phyloP scores from a whole-genome alignment of 2,329 filamentous ascomycete genomes.

The Dothistroma septosporum region DNA sequence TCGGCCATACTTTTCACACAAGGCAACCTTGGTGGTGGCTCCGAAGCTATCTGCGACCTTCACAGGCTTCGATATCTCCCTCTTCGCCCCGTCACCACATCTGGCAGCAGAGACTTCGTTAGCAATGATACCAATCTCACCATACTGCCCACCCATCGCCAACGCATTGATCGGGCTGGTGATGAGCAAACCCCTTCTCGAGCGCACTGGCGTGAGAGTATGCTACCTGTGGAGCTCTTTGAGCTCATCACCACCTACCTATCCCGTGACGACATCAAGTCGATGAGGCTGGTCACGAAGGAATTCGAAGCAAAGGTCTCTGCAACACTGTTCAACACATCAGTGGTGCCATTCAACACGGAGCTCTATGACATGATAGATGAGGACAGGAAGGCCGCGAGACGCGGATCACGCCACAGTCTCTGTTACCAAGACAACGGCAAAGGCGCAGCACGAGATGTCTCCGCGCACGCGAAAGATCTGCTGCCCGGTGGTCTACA shows the following conservation, averaged over 20 bases:
- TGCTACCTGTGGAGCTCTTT: constrained; percentile 60
- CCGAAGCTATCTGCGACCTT: constrained; percentile 1
- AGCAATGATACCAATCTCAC: constrained; percentile 17
- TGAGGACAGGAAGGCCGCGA: constrained; percentile 30
- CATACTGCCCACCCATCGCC: constrained; percentile 19
- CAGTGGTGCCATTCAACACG: constrained; percentile 62
- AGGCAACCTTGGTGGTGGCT: constrained; percentile 2
- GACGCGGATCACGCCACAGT: constrained; percentile 2
- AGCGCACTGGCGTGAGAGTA: constrained; percentile 38
- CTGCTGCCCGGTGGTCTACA: constrained; percentile 23
- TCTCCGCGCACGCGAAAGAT: constrained; percentile 24
- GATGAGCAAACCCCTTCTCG: not conserved
- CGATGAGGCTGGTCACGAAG: constrained; percentile 57
- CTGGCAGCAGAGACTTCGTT: constrained; percentile 3
- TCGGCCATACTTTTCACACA: constrained; percentile 22
- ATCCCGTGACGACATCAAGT: constrained; percentile 55
- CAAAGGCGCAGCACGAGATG: constrained; percentile 18
- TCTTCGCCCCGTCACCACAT: constrained; percentile 12
- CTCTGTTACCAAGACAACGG: constrained; percentile 9
- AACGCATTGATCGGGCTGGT: constrained; percentile 12
- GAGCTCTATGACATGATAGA: constrained; percentile 57
- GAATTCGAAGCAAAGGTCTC: constrained; percentile 59
- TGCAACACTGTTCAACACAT: constrained; percentile 56
- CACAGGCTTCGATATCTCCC: constrained; percentile 22
- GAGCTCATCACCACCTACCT: constrained; percentile 54